Conservation (phyloP, 345 rosid species). For the Eutrema yunnanense region DNA sequence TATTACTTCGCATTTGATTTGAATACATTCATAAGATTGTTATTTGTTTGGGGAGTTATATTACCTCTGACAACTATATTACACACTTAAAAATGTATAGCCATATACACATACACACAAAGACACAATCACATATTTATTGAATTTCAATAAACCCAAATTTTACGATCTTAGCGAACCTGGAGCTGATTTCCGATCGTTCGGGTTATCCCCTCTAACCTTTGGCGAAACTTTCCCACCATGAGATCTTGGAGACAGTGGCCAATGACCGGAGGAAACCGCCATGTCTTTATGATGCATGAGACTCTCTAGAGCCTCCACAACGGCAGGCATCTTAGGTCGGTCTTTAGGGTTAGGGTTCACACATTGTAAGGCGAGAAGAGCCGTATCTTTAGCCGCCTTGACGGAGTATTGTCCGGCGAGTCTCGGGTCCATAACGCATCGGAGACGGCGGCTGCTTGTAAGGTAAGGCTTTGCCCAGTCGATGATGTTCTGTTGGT, state of each 20-base stretch:
- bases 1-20: no score
- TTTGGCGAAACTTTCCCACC: conserved; percentile 34
- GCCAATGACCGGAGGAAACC: conserved; percentile 64
- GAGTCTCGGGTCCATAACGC: conserved; percentile 69
- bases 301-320: conserved; percentile 60
- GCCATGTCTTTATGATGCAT: conserved; percentile 74
- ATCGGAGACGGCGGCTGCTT: conserved; percentile 65
- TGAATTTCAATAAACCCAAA: neutral
- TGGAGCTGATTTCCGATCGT: conserved; percentile 40
- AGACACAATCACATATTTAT: conserved; percentile 3
- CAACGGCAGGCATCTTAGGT: conserved; percentile 65
- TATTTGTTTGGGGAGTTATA: no score
- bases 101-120: neutral
- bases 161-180: conserved; percentile 24
- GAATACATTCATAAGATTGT: no score
- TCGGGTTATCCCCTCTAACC: conserved; percentile 28
- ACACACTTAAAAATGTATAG: neutral
- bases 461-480: conserved; percentile 76
- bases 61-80: no score
- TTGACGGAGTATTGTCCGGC: conserved; percentile 76
- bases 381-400: conserved; percentile 78
- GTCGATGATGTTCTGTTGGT: conserved; percentile 71
- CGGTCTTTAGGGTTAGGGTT: conserved; percentile 84
- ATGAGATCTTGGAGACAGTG: conserved; percentile 30
- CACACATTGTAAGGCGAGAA: conserved; percentile 57